Percentiles rank a stretch among this genome's conserved stretches.
Evolutionary conservation across 2,329 filamentous ascomycete genomes (phyloP).

Genomic region (Fusarium clavum): DNA sequence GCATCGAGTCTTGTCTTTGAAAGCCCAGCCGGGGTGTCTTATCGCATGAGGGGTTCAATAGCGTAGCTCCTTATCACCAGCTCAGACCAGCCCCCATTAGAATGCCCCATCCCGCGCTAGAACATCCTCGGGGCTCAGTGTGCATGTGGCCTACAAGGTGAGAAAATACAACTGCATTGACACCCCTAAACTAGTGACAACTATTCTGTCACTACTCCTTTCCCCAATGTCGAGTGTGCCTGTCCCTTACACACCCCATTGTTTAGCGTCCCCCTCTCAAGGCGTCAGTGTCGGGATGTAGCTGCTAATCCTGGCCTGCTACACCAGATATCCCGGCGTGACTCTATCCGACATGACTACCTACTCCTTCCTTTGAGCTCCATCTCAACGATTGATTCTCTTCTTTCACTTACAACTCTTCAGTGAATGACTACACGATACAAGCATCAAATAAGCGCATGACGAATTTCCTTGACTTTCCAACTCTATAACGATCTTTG

Average conservation of each 20-base stretch:
- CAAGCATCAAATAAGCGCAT: constrained; percentile 43
- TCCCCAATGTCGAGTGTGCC: neutral
- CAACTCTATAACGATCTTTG: constrained; percentile 37
- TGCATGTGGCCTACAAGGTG: neutral
- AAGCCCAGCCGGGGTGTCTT: neutral
- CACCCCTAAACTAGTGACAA: accelerated
- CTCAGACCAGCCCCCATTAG: neutral
- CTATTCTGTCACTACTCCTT: constrained; percentile 1
- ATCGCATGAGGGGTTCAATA: constrained; percentile 9
- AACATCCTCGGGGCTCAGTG: constrained; percentile 12
- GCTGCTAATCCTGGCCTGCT: constrained; percentile 14
- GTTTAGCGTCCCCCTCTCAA: constrained; percentile 25
- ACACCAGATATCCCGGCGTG: constrained; percentile 29
- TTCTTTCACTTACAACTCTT: constrained; percentile 39
- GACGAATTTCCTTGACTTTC: constrained; percentile 34
- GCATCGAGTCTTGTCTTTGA: neutral
- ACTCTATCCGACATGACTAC: constrained; percentile 31
- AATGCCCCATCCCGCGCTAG: constrained; percentile 7
- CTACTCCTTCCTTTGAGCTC: constrained; percentile 29
- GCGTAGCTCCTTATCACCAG: constrained; percentile 4
- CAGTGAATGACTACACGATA: constrained; percentile 46
- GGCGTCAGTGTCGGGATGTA: constrained; percentile 19
- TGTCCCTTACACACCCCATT: constrained; percentile 8
- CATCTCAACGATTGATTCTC: constrained; percentile 19
- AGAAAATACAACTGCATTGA: neutral